Conservation (phyloP, 108 stramenopile species). For the Epithemia pelagica region DNA sequence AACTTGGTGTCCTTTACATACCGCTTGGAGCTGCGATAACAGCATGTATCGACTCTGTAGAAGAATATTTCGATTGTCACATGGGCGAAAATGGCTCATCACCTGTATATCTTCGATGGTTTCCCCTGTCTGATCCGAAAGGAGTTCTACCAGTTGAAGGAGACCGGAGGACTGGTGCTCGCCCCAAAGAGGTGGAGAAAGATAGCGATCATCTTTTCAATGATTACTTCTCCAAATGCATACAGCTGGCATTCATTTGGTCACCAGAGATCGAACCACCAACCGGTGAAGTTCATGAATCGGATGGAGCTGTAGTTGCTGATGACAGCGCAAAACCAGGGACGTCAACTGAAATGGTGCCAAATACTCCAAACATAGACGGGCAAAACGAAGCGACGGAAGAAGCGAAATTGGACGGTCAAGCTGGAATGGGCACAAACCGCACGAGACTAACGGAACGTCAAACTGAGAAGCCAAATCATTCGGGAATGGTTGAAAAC, state of each 20-base stretch:
- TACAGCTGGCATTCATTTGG: slow-evolving; percentile 61
- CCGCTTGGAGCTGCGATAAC: slow-evolving; percentile 60
- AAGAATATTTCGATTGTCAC: slow-evolving; percentile 8
- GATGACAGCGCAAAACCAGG: neutral
- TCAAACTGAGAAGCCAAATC: neutral
- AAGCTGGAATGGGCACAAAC: neutral
- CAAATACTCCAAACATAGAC: slow-evolving; percentile 64
- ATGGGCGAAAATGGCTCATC: neutral
- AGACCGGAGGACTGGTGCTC: slow-evolving; percentile 53
- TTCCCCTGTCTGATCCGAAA: slow-evolving; percentile 60
- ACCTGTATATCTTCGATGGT: slow-evolving; percentile 64
- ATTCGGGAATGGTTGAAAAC: slow-evolving; percentile 18
- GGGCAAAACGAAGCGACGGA: neutral
- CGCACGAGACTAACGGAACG: too few species aligned
- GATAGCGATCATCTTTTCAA: slow-evolving; percentile 46
- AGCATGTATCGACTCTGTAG: slow-evolving; percentile 48
- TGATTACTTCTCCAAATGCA: slow-evolving; percentile 66
- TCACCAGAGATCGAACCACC: slow-evolving; percentile 10
- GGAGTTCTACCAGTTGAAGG: slow-evolving; percentile 59
- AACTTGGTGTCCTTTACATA: slow-evolving; percentile 72
- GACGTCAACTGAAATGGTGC: too few species aligned
- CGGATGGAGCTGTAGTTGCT: neutral
- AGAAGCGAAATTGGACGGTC: neutral
- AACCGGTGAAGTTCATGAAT: slow-evolving; percentile 7
- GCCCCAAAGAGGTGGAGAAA: slow-evolving; percentile 64